phyloP scores from a whole-genome alignment of 1,284 basidiomycete genomes.

The Earliella scabrosa region DNA sequence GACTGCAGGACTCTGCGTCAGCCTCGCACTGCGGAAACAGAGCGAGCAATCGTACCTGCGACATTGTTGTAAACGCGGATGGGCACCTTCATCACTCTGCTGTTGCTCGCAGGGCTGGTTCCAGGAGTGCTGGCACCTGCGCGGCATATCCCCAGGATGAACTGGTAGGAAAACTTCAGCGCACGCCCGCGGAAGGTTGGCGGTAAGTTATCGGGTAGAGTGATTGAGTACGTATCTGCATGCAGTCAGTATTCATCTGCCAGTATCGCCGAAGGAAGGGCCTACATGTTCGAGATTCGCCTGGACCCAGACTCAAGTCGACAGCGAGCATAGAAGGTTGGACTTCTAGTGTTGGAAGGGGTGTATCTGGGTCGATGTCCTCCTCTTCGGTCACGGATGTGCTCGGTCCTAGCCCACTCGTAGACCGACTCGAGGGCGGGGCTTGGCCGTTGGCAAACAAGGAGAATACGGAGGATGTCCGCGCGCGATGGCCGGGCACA shows the following conservation, averaged over 20 bases:
- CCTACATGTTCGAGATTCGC: slow-evolving; percentile 83
- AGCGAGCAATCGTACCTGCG: slow-evolving; percentile 63
- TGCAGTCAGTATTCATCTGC: slow-evolving; percentile 3
- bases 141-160: slow-evolving; percentile 86
- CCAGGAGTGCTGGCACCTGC: slow-evolving; percentile 45
- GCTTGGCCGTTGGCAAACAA: slow-evolving; percentile 27
- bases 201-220: slow-evolving; percentile 80
- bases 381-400: slow-evolving; percentile 37
- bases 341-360: slow-evolving; percentile 80
- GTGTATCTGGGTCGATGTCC: slow-evolving; percentile 63
- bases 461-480: slow-evolving; percentile 33
- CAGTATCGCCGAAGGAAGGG: background rate
- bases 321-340: slow-evolving; percentile 87
- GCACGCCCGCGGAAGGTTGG: slow-evolving; percentile 89
- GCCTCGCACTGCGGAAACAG: no score
- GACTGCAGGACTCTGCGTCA: no score
- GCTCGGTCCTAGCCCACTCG: slow-evolving; percentile 31
- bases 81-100: slow-evolving; percentile 86
- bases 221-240: slow-evolving; percentile 78
- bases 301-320: slow-evolving; percentile 77
- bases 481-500: slow-evolving; percentile 32
- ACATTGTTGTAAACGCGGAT: slow-evolving; percentile 89
- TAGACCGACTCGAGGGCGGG: slow-evolving; percentile 19
- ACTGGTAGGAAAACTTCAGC: slow-evolving; percentile 87
- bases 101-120: slow-evolving; percentile 47